Conservation (phyloP, 2,329 filamentous ascomycete species). For the Fusarium sp. region DNA sequence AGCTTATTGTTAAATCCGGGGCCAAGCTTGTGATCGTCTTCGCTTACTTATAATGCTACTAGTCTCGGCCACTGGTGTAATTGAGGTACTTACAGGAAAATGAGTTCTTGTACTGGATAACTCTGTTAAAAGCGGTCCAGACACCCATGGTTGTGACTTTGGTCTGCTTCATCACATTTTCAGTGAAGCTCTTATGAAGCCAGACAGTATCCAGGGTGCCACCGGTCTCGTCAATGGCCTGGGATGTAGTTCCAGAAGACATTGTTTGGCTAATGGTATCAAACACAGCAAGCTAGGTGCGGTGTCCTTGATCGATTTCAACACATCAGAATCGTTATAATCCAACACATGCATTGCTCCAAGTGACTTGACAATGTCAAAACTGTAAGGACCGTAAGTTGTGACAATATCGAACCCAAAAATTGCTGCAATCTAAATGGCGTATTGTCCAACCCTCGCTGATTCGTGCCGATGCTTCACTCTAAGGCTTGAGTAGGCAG, state of each 20-base stretch:
- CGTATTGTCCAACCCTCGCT: conserved; percentile 52
- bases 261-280: conserved; percentile 53
- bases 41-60: conserved; percentile 39
- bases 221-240: conserved; percentile 39
- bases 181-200: conserved; percentile 51
- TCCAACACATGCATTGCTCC: conserved; percentile 51
- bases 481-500: neutral
- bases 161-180: conserved; percentile 45
- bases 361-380: conserved; percentile 43
- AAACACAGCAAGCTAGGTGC: conserved; percentile 49
- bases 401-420: conserved; percentile 48
- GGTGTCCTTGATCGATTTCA: conserved; percentile 46
- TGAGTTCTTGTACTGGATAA: conserved; percentile 49
- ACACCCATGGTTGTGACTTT: conserved; percentile 54
- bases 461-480: neutral
- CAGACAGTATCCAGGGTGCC: conserved; percentile 53
- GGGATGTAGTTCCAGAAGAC: conserved; percentile 47
- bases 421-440: conserved; percentile 48
- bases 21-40: conserved; percentile 49
- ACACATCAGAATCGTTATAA: conserved; percentile 50
- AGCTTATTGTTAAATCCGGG: conserved; percentile 50
- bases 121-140: conserved; percentile 53
- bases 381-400: conserved; percentile 48
- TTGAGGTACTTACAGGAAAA: conserved; percentile 47
- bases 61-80: neutral